Evolutionary conservation across 169 alveolate genomes (phyloP), one percentile per base, ranked within the genome.

Genomic region (Plasmodium knowlesi): DNA sequence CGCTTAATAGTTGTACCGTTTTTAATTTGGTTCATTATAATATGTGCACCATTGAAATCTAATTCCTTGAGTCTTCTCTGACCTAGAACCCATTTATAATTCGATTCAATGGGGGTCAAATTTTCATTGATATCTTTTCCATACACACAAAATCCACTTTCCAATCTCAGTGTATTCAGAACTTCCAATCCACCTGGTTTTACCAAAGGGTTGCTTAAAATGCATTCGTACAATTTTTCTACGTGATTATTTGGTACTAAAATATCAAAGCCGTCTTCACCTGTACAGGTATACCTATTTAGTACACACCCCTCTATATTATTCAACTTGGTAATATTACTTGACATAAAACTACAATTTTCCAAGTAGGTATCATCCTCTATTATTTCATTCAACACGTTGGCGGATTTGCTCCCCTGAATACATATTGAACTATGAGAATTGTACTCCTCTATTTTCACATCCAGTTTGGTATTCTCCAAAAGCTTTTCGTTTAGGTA

Each of bases 211-310:
- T 91, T 82, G 28, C 22, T 80, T 53, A 91, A 37, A 22, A 91
- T 91, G 28, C 61, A 91, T 81, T 91, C 53, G 73, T 91, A 91
- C 41, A 91, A 43, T 8, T 80, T 78, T 41, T 41, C 19, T 22
- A 91, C 84, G 73, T 91, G 46, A 25, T 91, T 78, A 53, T 71
- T 91, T 5, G 95, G 92, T 81, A 91, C 74, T 81, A 91, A 82
- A 50, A 91, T 81, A 32, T 91, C 92, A 81, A 81, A 91, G 3
- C 95, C 95, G 83, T 91, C 95, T 81, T 91, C 95, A 16, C 95
- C 95, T n/a, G 95, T 91, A 81, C 95, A 91, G 50, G 95, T 91
- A 57, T 82, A 91, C 76, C 95, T 80, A 50, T 80, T 91, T 81
- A 91, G 54, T 43, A 91, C 34, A 16, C 91, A 80, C 61, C 76